Conservation (phyloP, 75 land plant species). For the Picea sitchensis region DNA sequence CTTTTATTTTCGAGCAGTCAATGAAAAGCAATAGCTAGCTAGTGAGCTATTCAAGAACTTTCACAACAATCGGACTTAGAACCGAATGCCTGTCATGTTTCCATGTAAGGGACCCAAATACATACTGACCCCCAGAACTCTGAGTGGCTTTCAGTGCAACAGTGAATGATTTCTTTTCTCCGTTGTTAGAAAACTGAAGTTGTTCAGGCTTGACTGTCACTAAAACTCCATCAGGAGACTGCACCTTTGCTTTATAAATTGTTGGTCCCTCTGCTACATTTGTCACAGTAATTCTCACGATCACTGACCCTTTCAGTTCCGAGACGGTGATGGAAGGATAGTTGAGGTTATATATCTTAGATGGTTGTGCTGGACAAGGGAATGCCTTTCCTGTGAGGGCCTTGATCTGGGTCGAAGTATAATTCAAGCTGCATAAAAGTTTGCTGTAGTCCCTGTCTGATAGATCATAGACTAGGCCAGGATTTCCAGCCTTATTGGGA, state of each 20-base stretch:
- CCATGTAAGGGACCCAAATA: constrained; percentile 60
- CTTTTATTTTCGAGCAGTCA: no score
- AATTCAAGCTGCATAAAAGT: constrained; percentile 43
- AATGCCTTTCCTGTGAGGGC: neutral
- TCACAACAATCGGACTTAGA: constrained; percentile 50
- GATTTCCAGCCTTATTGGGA: constrained; percentile 46
- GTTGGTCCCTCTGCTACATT: constrained; percentile 48
- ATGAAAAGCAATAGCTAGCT: no score
- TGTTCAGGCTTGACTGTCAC: constrained; percentile 32
- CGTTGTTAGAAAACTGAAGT: constrained; percentile 27
- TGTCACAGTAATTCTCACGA: constrained; percentile 42
- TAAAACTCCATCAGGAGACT: constrained; percentile 27
- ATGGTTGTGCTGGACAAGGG: constrained; percentile 22
- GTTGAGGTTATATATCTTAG: constrained; percentile 41
- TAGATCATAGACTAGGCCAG: constrained; percentile 55
- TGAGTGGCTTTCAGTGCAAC: constrained; percentile 18
- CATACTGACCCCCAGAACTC: constrained; percentile 10
- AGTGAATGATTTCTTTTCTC: constrained; percentile 32
- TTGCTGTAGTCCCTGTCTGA: constrained; percentile 31
- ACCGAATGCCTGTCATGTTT: constrained; percentile 55
- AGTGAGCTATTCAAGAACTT: neutral
- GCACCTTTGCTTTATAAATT: constrained; percentile 26
- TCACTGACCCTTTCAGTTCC: constrained; percentile 12
- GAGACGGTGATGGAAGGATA: constrained; percentile 67
- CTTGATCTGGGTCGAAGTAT: constrained; percentile 22